Base-by-base conservation (phyloP, 2,329 filamentous ascomycete species). In the Amylocarpus encephaloides region DNA sequence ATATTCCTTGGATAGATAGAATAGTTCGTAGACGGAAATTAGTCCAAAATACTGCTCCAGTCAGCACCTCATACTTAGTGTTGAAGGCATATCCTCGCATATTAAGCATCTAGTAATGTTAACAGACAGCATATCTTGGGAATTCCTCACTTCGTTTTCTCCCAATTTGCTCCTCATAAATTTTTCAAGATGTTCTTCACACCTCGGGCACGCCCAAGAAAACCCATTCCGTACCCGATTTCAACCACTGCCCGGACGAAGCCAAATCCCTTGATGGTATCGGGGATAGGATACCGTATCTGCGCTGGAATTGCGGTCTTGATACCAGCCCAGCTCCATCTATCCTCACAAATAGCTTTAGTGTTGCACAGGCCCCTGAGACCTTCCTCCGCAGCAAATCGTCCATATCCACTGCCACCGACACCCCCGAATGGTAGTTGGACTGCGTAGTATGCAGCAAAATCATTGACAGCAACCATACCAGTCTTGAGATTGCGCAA, bases 391-490 rank as follows among this genome's bases (percentile, higher is more conserved):
- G 90, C 93, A 0, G 89, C 92, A 69, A 98, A 98, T 2, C 92
- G 78, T 1, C 93, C 93, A 67, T 97, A 97, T 0, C 88, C 93
- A 19, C 87, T 94, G 1, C 90, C 92, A 51, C 80, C 82, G n/a
- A 62, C 54, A 22, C 65, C 93, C 34, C 93, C 93, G 68, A 98
- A 98, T 0, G 93, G 93, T 35, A 98, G 72, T 69, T 95, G 90
- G 6, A 95, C 91, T 46, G 92, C 89, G 66, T 98, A 98, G 68
- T 83, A 96, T 26, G 83, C 85, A 16, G 85, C 93, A 64, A 98
- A 98, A 71, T 98, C 93, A 67, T 98, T 98, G 59, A 98, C 80
- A 19, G 89, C 83, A 0, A 97, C 88, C 86, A 95, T 96, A 40
- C 93, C 93, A 0, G 86, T 83, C 55, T 85, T 80, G 46, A 96